Base-by-base conservation (phyloP, 305 asterid genomes). In the Solanum hybrid region DNA sequence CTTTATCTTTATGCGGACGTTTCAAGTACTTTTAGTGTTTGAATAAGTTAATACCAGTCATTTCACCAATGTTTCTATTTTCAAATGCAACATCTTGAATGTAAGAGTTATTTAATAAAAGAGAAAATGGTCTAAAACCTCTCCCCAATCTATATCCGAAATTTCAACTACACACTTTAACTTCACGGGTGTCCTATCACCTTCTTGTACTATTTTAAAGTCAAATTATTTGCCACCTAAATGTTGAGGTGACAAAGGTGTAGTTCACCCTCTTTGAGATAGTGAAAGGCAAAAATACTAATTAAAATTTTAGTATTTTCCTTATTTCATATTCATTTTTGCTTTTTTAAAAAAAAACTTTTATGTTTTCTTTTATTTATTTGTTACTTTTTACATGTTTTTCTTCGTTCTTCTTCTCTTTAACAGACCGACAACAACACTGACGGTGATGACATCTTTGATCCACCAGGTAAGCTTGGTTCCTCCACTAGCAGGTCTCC, bases 181-280 rank as follows among this genome's bases (percentile, higher is more conserved):
- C 68, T 15, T 51, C 9, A 51, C 3, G 3, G 1, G 9, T 15
- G n/a, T 15, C n/a, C 3, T 15, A 51, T 51, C n/a, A 51, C 8
- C 68, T 3, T 17, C 68, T 51, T 51, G 0, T 51, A 51, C n/a
- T 51, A 51, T 51, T 51, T 51, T 15, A 51, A 51, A 51, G n/a
- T 51, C 3, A 51, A 51, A 51, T 51, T 51, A 13, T 15, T 51
- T 6, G 65, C n/a, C 2, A 2, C 8, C 22, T 51, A 0, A 51
- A 51, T 51, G 68, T 0, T 51, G 1, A 51, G 2, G 0, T 17
- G n/a, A 0, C 22, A 51, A 15, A 51, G 0, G n/a, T 51, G 3
- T 51, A 51, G 9, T 17, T 51, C 68, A 51, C n/a, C 68, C n/a
- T 51, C n/a, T 51, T 51, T 51, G 68, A 51, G 68, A 51, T 20